Conservation (phyloP, 1,139 yeast genomes). For the Lodderomyces jiufengensis region DNA sequence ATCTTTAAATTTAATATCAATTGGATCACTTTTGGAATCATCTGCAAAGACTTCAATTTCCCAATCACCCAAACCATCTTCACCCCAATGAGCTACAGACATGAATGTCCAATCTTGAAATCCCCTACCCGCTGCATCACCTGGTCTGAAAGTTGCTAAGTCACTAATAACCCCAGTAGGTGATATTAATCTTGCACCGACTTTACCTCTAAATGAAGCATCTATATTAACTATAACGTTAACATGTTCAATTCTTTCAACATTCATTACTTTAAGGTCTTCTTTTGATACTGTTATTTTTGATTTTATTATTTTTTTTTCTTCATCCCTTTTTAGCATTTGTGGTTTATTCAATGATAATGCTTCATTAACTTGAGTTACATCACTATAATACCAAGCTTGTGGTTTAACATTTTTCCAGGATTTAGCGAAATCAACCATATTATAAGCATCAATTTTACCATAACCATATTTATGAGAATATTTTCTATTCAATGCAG, state of each 20-base stretch:
- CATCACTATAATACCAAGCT: slow-evolving; percentile 67
- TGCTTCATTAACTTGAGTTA: slow-evolving; percentile 25
- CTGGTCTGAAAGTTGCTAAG: slow-evolving; percentile 66
- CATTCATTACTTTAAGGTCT: slow-evolving; percentile 52
- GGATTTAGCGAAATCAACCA: slow-evolving; percentile 69
- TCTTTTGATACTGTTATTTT: slow-evolving; percentile 46
- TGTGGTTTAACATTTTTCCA: slow-evolving; percentile 92
- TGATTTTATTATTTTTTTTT: slow-evolving; percentile 32
- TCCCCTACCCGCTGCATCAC: slow-evolving; percentile 58
- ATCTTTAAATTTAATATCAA: slow-evolving; percentile 48
- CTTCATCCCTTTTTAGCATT: slow-evolving; percentile 15
- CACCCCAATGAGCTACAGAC: slow-evolving; percentile 99
- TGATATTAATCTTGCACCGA: slow-evolving; percentile 61
- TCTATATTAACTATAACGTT: slow-evolving; percentile 74
- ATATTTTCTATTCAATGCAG: slow-evolving; percentile 61
- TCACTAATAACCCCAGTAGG: slow-evolving; percentile 75
- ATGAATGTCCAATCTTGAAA: slow-evolving; percentile 86
- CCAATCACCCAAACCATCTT: slow-evolving; percentile 81
- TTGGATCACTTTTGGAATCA: slow-evolving; percentile 16
- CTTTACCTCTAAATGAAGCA: slow-evolving; percentile 65
- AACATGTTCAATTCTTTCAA: slow-evolving; percentile 79
- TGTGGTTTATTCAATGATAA: slow-evolving; percentile 10
- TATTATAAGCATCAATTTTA: slow-evolving; percentile 74
- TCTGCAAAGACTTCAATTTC: slow-evolving; percentile 52
- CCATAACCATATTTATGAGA: slow-evolving; percentile 94